phyloP scores from a whole-genome alignment of 148 eudicot species.

The Selenicereus undatus region DNA sequence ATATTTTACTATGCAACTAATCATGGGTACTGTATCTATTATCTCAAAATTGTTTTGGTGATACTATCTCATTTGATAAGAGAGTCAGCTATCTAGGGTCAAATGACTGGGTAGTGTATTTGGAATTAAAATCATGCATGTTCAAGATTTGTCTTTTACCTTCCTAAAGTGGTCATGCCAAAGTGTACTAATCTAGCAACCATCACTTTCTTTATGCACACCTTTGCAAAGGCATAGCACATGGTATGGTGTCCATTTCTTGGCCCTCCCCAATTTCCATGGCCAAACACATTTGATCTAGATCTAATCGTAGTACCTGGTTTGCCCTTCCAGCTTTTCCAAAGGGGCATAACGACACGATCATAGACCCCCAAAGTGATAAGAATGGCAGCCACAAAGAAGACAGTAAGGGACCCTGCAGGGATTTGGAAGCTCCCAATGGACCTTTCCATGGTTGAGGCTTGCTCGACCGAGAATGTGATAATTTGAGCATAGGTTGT shows the following conservation, averaged over 20 bases:
- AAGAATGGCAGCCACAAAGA: slow-evolving; percentile 72
- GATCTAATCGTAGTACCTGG: slow-evolving; percentile 40
- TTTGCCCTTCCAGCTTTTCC: slow-evolving; percentile 55
- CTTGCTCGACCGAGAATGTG: slow-evolving; percentile 79
- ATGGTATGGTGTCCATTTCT: slow-evolving; percentile 13
- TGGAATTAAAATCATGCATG: no score
- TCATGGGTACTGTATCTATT: no score
- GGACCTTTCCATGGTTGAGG: slow-evolving; percentile 63
- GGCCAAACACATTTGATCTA: slow-evolving; percentile 11
- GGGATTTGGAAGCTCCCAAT: slow-evolving; percentile 65
- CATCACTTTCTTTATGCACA: slow-evolving; percentile 20
- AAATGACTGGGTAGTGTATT: not conserved
- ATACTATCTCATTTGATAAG: no score
- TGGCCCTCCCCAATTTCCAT: not conserved
- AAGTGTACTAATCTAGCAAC: not conserved
- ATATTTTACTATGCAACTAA: no score
- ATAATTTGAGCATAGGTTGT: slow-evolving; percentile 83
- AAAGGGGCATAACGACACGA: slow-evolving; percentile 53
- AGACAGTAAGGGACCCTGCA: slow-evolving; percentile 68
- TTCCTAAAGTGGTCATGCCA: not conserved
- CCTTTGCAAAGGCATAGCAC: slow-evolving; percentile 17
- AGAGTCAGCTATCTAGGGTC: not conserved
- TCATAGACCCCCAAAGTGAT: slow-evolving; percentile 56
- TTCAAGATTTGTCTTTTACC: not conserved
- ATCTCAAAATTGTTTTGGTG: no score